These are phyloP conservation scores for Glomus cerebriforme DNA, from an alignment of 192 early-diverging fungal genomes.

Conservation along the genomic window DNA sequence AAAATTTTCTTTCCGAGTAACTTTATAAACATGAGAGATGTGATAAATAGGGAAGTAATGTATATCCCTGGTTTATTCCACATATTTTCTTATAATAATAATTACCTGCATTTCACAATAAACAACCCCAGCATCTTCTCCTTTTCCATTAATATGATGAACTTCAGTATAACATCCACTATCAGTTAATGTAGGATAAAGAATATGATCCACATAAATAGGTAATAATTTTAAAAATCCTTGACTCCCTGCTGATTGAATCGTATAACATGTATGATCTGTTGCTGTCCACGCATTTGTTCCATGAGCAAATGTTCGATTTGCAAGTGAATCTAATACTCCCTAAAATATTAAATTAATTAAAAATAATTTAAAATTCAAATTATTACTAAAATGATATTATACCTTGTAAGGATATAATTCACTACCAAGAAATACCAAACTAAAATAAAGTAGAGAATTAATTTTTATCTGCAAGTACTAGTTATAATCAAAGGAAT, in stretches of 20 bases:
- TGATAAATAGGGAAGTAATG: too few relatives aligned
- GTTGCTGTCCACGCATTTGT: constrained; percentile 68
- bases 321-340: constrained; percentile 64
- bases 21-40: too few relatives aligned
- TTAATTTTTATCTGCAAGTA: not conserved
- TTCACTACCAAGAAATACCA: constrained; percentile 65
- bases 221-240: constrained; percentile 63
- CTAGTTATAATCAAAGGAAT: not conserved
- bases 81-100: too few relatives aligned
- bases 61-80: too few relatives aligned
- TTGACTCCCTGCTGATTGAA: constrained; percentile 58
- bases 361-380: not conserved
- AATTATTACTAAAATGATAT: not conserved
- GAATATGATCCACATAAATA: constrained; percentile 63
- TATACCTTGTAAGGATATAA: constrained; percentile 59
- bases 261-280: constrained; percentile 62
- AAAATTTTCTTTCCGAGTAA: too few relatives aligned
- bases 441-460: constrained; percentile 37
- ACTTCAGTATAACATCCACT: constrained; percentile 61
- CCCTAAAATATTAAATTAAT: constrained; percentile 40
- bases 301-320: constrained; percentile 60
- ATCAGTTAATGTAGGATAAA: constrained; percentile 64
- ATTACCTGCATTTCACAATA: constrained; percentile 64
- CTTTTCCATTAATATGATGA: constrained; percentile 65
- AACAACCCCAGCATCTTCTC: constrained; percentile 68